phyloP scores from a whole-genome alignment of 1,284 basidiomycete species.

The Cystobasidium pallidum region DNA sequence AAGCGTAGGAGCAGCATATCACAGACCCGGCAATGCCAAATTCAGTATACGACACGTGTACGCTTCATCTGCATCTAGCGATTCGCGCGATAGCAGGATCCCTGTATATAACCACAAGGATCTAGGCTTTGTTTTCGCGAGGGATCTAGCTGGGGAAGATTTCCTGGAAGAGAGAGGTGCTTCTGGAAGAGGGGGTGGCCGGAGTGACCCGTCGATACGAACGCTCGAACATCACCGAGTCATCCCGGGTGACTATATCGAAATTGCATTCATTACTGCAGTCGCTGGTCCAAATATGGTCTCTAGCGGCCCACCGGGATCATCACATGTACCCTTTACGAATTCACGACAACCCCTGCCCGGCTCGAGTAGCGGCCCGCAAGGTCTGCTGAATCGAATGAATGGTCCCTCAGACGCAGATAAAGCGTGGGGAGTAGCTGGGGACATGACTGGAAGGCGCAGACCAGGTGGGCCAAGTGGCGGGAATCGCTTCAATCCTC shows the following conservation, averaged over 20 bases:
- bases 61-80: conserved; percentile 43
- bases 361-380: conserved; percentile 12
- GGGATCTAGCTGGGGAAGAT: conserved; percentile 46
- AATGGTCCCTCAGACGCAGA: conserved; percentile 37
- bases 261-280: conserved; percentile 46
- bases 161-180: conserved; percentile 2
- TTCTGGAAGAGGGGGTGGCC: background rate
- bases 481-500: conserved; percentile 31
- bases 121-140: conserved; percentile 44
- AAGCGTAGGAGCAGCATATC: conserved; percentile 45
- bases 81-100: background rate
- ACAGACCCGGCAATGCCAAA: conserved; percentile 38
- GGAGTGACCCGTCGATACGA: conserved; percentile 31
- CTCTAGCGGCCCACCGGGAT: conserved; percentile 2
- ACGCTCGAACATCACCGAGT: conserved; percentile 49
- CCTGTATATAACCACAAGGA: conserved; percentile 43
- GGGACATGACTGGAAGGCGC: conserved; percentile 22
- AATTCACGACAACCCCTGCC: conserved; percentile 6
- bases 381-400: background rate
- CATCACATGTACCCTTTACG: background rate
- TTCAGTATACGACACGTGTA: conserved; percentile 50
- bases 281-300: background rate
- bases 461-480: conserved; percentile 16
- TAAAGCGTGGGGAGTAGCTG: conserved; percentile 41
- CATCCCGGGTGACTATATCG: conserved; percentile 51